Evolutionary conservation across 169 alveolate genomes (phyloP), one percentile per base, ranked within the genome.

Genomic region (Cardiosporidium cionae): DNA sequence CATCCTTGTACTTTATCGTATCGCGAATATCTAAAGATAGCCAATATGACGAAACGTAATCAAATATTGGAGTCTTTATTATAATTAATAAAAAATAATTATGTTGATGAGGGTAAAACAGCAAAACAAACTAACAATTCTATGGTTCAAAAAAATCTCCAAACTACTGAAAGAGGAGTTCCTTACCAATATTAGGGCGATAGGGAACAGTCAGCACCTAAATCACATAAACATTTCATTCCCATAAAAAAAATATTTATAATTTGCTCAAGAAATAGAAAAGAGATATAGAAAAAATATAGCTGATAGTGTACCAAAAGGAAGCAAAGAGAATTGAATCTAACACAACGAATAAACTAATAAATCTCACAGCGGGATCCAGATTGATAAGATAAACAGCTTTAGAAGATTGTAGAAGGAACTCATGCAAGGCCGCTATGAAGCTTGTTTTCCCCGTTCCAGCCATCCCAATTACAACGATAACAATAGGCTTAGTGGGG

Each of bases 331-430:
- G 73, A 33, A 80, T 63, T 35, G 74, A 70, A 73, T 85, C 76
- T 63, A 28, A 28, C 3, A 52, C 54, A 7, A 70, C 68, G 1
- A 3, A 37, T 36, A 35, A 67, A 25, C 78, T 74, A n/a, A 80
- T 70, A n/a, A 72, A 29, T 32, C 31, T 52, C 64, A 95, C 99
- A 53, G 99, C 99, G 22, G 99, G 99, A 76, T 97, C 99, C 71
- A 97, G 77, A 85, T 97, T 97, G 74, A 97, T 89, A 32, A 93
- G 87, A 78, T 96, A 97, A n/a, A 95, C 96, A 70, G 87, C 86
- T 84, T 94, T 90, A 31, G 70, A 76, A 16, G 35, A 70, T 3
- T 27, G 9, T 32, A 44, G 2, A 27, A 52, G 54, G 29, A 71
- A 35, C 66, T n/a, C 34, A 33, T 68, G 66, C 66, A 81, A 9